Percentiles rank a stretch among this genome's conserved stretches.
These are phyloP conservation scores for Notholithocarpus densiflorus DNA, from an alignment of 306 rosid genomes.

Conservation along the genomic window DNA sequence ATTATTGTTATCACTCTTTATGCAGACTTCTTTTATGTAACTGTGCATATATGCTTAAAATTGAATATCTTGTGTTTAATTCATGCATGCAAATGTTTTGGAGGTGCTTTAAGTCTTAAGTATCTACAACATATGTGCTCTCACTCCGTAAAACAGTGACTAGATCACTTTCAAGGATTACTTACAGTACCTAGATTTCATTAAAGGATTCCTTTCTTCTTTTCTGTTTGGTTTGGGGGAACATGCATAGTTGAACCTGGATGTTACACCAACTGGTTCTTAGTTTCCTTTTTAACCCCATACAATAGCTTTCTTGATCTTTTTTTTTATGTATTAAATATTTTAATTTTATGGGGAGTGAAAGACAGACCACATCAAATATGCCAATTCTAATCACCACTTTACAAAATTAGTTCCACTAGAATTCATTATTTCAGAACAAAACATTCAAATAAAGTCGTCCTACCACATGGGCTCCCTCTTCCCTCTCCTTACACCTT, in stretches of 20 bases:
- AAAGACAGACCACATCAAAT: neutral
- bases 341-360: neutral
- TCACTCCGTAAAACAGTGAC: neutral
- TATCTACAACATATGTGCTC: neutral
- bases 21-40: neutral
- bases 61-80: neutral
- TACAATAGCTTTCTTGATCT: too few relatives aligned
- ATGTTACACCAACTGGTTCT: neutral
- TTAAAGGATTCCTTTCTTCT: neutral
- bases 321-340: too few relatives aligned
- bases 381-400: neutral
- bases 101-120: neutral
- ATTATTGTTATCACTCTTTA: too few relatives aligned
- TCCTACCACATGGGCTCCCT: too few relatives aligned
- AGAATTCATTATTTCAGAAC: neutral
- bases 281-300: too few relatives aligned
- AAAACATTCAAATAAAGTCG: too few relatives aligned
- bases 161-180: neutral
- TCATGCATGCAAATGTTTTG: neutral
- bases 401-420: neutral
- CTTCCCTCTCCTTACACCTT: too few relatives aligned
- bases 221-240: neutral
- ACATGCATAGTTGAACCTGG: neutral
- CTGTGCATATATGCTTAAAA: neutral
- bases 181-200: neutral